Conservation (phyloP, 2,329 filamentous ascomycete species). For the Cladosporium colombiae region DNA sequence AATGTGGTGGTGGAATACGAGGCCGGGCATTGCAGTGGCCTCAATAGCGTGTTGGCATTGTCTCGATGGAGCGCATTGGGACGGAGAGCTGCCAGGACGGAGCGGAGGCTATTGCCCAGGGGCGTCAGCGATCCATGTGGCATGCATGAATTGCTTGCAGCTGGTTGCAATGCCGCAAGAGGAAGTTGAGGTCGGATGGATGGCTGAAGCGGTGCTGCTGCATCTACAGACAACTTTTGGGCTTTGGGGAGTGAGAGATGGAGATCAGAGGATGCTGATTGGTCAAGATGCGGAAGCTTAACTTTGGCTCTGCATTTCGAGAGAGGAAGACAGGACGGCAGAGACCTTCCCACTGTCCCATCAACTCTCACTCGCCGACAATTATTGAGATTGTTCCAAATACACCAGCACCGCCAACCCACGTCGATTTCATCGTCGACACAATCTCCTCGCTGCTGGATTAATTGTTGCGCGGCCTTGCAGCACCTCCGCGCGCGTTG, state of each 20-base stretch:
- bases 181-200: background rate
- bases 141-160: slow-evolving; percentile 31
- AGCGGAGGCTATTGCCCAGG: slow-evolving; percentile 36
- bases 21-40: background rate
- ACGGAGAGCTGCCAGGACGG: slow-evolving; percentile 28
- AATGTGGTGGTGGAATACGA: background rate
- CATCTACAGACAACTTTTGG: background rate
- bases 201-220: background rate
- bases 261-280: background rate
- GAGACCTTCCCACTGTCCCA: slow-evolving; percentile 1
- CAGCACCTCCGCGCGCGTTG: background rate
- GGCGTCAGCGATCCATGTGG: slow-evolving; percentile 37
- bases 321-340: slow-evolving; percentile 1
- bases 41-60: background rate
- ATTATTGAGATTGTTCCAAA: background rate
- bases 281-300: background rate
- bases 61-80: slow-evolving; percentile 1
- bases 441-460: background rate
- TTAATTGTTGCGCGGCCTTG: background rate
- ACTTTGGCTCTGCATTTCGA: slow-evolving; percentile 2
- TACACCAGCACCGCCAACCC: background rate
- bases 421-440: background rate
- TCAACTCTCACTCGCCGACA: background rate
- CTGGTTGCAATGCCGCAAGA: slow-evolving; percentile 14
- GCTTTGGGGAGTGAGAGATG: background rate